Conservation (phyloP, 1,284 basidiomycete genomes). For the Pisolithus thermaeus region DNA sequence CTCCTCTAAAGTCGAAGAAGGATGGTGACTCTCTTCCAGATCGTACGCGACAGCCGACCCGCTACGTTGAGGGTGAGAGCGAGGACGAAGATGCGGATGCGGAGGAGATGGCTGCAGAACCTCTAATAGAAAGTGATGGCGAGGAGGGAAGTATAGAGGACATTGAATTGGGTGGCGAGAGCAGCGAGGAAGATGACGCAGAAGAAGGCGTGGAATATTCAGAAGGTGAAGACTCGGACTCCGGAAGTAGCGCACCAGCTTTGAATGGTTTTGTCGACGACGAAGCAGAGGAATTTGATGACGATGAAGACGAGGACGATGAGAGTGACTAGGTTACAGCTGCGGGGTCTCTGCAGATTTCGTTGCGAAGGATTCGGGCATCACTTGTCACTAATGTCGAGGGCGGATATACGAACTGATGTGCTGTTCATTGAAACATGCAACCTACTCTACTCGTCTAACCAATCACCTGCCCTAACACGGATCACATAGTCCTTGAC, state of each 20-base stretch:
- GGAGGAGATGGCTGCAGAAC: conserved; percentile 65
- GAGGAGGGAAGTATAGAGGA: conserved; percentile 69
- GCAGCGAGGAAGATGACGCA: conserved; percentile 47
- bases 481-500: conserved; percentile 59
- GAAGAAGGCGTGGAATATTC: conserved; percentile 36
- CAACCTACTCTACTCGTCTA: conserved; percentile 45
- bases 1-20: conserved; percentile 42
- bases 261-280: conserved; percentile 68
- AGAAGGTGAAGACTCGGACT: conserved; percentile 45
- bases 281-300: conserved; percentile 66
- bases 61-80: conserved; percentile 76
- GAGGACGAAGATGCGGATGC: conserved; percentile 64
- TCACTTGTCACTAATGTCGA: neutral
- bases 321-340: conserved; percentile 38
- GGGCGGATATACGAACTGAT: neutral
- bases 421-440: neutral
- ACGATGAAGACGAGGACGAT: conserved; percentile 53
- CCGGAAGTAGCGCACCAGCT: conserved; percentile 45
- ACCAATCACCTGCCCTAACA: conserved; percentile 61
- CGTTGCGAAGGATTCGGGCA: neutral
- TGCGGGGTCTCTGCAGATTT: neutral
- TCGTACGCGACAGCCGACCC: conserved; percentile 37
- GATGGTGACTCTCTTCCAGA: conserved; percentile 23
- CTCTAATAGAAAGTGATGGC: conserved; percentile 56
- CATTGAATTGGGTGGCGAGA: conserved; percentile 55